These are phyloP conservation scores for Aspergillus proliferans DNA, from an alignment of 2,329 filamentous ascomycete genomes.

Conservation along the genomic window DNA sequence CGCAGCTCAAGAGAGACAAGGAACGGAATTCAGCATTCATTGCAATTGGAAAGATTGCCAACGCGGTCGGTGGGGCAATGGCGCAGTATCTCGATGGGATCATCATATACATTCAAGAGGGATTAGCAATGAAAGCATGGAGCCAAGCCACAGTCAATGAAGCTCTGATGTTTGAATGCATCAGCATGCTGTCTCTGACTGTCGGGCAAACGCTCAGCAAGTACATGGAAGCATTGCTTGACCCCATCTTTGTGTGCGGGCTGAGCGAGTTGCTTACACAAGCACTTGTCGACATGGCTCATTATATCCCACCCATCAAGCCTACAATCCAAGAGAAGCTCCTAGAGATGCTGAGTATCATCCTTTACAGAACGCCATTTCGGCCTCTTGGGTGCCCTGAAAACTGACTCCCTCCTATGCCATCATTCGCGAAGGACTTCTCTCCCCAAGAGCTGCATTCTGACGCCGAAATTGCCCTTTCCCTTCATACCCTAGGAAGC, in stretches of 20 bases:
- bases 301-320: slow-evolving; percentile 94
- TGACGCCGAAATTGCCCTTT: slow-evolving; percentile 84
- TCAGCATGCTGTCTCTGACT: slow-evolving; percentile 90
- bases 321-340: slow-evolving; percentile 88
- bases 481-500: slow-evolving; percentile 90
- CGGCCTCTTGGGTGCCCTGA: slow-evolving; percentile 86
- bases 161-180: slow-evolving; percentile 88
- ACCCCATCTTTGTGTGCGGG: slow-evolving; percentile 95
- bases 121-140: slow-evolving; percentile 70
- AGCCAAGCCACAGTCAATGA: slow-evolving; percentile 54
- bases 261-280: slow-evolving; percentile 90
- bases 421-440: slow-evolving; percentile 80
- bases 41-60: slow-evolving; percentile 92
- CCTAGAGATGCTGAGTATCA: slow-evolving; percentile 88
- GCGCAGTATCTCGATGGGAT: slow-evolving; percentile 93
- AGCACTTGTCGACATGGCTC: slow-evolving; percentile 95
- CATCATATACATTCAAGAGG: slow-evolving; percentile 86
- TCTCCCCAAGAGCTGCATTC: slow-evolving; percentile 75
- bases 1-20: slow-evolving; percentile 90
- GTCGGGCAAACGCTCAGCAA: slow-evolving; percentile 96
- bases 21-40: slow-evolving; percentile 91
- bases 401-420: slow-evolving; percentile 73
- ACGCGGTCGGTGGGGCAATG: slow-evolving; percentile 91
- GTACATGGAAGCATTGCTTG: slow-evolving; percentile 91
- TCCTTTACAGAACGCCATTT: slow-evolving; percentile 87